Evolutionary conservation across 2,329 filamentous ascomycete genomes (phyloP), one percentile per base, ranked within the genome.

Genomic region (Xylariaceae sp.): DNA sequence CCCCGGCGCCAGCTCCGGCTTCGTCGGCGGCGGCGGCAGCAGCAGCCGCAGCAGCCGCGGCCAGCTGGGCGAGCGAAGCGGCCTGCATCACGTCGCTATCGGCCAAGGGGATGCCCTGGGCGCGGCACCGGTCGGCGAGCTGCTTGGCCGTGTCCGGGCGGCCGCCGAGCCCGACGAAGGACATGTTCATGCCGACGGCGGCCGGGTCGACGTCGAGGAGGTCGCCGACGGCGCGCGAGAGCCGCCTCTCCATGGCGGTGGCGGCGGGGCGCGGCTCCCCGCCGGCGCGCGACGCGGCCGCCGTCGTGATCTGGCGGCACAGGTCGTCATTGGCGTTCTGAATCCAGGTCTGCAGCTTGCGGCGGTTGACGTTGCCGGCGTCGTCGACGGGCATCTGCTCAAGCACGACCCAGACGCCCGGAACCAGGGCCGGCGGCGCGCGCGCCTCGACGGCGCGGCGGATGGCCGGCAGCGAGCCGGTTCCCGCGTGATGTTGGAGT

Each of bases 321-420:
- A 59, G 42, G 18, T 63, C 57, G 33, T 70, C 61, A 38, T 68
- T 67, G 29, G 67, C 61, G 40, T 73, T 72, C 50, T 73, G 68
- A 17, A 65, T 63, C 70, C 70, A 74, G 3, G 66, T 70, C 37
- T 70, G 68, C 27, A 74, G 44, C 36, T 57, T 59, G 19, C 67
- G 57, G 26, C 60, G 55, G 44, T 72, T 58, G 31, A 61, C 50
- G 14, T 58, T 52, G 11, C 62, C 64, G 10, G 53, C 44, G 1
- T 56, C 52, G 29, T 58, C 58, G n/a, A 61, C 33, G 5, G 67
- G 67, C 58, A 73, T 67, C 28, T 51, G 55, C 30, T 63, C 58
- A 33, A 73, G 47, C 3, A 65, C 58, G 13, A 72, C 57, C 68
- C 69, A 74, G 7, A 69, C 53, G 32, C 61, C 59, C 2, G 70